Base-by-base conservation (phyloP, 2,329 filamentous ascomycete species). In the Colletotrichum camelliae region DNA sequence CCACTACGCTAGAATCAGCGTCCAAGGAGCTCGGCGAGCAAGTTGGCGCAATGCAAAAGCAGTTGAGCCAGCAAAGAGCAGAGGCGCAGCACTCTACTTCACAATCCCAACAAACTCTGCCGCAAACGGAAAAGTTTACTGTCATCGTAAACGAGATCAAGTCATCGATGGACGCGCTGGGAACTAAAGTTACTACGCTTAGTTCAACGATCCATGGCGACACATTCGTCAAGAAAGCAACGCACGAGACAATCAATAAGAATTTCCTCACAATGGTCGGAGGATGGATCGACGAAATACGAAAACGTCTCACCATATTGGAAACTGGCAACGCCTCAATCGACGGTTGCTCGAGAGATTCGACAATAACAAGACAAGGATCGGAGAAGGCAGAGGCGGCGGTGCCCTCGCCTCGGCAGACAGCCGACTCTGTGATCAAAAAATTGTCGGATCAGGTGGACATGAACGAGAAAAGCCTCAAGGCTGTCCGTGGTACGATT, bases 391-490 rank as follows among this genome's bases (percentile, higher is more conserved):
- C 9, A n/a, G 39, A 48, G 39, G 39, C 39, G 39, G 39, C 39
- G 39, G 39, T 21, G 18, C 39, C 39, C 5, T 48, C 18, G 18
- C 18, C 39, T 48, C 39, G 39, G 39, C 39, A 48, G 39, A n/a
- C 18, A 48, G 18, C 18, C 1, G 39, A 48, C 3, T 1, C 39
- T n/a, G 9, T n/a, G 39, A 48, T 48, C 39, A 74, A 57, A 39
- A 66, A 29, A 18, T 67, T 62, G 39, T 48, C 39, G 18, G 39
- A 48, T 6, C 39, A 48, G 18, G 16, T 75, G 37, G 55, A 55
- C 7, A 75, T 73, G 55, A 35, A 21, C 37, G 70, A 73, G 24
- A 55, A 73, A 55, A 75, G 69, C 55, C 39, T 75, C 73, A 67
- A 75, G 13, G 62, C 31, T 13, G 24, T 75, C 6, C 65, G 33